Conservation (phyloP, 306 rosid species). For the Malus fusca region DNA sequence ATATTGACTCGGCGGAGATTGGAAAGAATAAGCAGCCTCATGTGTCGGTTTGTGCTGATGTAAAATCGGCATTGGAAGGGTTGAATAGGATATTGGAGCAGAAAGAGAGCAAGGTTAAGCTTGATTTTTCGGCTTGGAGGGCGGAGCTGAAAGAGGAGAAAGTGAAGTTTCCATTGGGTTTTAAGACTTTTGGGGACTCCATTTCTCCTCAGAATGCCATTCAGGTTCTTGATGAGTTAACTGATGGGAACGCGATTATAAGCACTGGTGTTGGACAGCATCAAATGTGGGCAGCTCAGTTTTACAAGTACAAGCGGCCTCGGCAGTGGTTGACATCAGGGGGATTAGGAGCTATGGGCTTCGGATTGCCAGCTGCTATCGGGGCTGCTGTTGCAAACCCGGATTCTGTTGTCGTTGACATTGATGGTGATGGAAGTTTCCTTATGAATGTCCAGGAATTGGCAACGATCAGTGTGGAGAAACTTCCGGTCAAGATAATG, state of each 20-base stretch:
- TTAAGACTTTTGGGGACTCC: constrained; percentile 53
- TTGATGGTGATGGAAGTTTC: constrained; percentile 92
- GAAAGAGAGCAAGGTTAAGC: constrained; percentile 17
- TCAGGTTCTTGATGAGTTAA: constrained; percentile 76
- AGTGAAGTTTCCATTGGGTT: constrained; percentile 51
- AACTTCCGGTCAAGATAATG: constrained; percentile 70
- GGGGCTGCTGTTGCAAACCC: constrained; percentile 92
- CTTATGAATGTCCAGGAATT: constrained; percentile 84
- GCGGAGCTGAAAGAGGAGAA: constrained; percentile 70
- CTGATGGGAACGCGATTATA: constrained; percentile 65
- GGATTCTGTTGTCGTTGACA: constrained; percentile 53
- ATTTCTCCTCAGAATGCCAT: constrained; percentile 85
- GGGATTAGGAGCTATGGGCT: constrained; percentile 95
- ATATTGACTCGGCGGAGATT: constrained; percentile 84
- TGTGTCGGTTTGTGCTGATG: constrained; percentile 60
- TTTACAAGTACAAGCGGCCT: constrained; percentile 65
- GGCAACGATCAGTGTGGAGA: constrained; percentile 65
- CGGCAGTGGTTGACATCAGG: constrained; percentile 82
- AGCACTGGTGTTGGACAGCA: constrained; percentile 94
- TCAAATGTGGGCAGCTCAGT: constrained; percentile 94
- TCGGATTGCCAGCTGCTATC: constrained; percentile 84
- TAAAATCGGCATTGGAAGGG: constrained; percentile 64
- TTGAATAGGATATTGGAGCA: constrained; percentile 50
- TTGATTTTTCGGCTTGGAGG: constrained; percentile 60
- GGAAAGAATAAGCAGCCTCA: constrained; percentile 96